A percentile compares a stretch with the other conserved stretches of the same genome.
Evolutionary conservation across 148 eudicot genomes (phyloP).

Genomic region (Talinum fruticosum): DNA sequence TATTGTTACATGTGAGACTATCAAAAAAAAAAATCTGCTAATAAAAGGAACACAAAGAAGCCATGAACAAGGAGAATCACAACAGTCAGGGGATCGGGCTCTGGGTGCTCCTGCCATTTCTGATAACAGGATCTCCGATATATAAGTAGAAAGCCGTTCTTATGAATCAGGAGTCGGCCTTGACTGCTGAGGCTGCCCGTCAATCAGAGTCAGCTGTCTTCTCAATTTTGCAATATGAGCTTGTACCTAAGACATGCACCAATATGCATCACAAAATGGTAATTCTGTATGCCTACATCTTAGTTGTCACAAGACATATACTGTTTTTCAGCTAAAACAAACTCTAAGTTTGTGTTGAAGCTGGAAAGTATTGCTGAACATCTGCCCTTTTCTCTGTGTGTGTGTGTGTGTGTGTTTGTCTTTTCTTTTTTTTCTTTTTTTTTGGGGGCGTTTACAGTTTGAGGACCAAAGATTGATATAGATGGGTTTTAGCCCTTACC

Average conservation of each 20-base stretch:
- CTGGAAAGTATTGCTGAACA: too few species aligned
- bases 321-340: too few species aligned
- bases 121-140: too few species aligned
- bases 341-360: too few species aligned
- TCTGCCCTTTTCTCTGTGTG: too few species aligned
- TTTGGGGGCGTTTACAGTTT: too few species aligned
- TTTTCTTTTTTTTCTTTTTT: too few species aligned
- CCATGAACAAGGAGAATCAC: too few species aligned
- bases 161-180: conserved; percentile 41
- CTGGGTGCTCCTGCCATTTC: too few species aligned
- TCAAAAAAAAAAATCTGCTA: background rate
- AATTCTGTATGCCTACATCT: background rate
- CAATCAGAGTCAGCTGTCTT: conserved; percentile 68
- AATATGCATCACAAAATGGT: background rate
- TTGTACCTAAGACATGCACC: conserved; percentile 46
- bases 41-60: too few species aligned
- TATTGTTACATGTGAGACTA: background rate
- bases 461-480: background rate
- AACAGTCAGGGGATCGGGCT: too few species aligned
- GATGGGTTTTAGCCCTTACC: background rate
- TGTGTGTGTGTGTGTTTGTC: too few species aligned
- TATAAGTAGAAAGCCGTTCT: background rate
- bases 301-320: background rate
- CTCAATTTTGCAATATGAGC: conserved; percentile 68
- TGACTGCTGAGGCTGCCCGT: conserved; percentile 57